phyloP scores from a whole-genome alignment of 768 basidiomycete genomes.

The Leccinellum albellum region DNA sequence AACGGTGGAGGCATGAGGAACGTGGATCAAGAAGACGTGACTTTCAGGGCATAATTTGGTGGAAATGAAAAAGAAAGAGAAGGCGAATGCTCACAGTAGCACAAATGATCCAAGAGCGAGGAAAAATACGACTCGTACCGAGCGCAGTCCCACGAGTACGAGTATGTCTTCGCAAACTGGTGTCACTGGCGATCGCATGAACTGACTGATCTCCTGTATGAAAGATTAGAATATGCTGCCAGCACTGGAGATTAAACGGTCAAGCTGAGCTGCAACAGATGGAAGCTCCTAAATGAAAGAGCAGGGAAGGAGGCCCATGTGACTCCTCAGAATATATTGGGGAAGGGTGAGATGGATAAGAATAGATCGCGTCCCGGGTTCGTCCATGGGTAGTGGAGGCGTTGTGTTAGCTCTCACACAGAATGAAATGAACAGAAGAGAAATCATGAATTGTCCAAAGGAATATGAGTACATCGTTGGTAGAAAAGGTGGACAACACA shows the following conservation, averaged over 20 bases:
- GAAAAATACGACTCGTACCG: background rate
- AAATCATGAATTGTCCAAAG: conserved; percentile 11
- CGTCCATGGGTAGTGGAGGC: background rate
- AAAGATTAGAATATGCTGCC: background rate
- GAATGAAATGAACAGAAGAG: background rate
- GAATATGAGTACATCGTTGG: conserved; percentile 17
- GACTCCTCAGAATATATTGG: background rate
- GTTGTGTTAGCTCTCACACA: background rate
- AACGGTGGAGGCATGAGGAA: background rate
- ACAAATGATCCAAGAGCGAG: background rate
- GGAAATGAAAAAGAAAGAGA: background rate
- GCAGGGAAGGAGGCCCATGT: background rate
- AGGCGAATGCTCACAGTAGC: background rate
- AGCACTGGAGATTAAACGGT: background rate
- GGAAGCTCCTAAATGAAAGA: background rate
- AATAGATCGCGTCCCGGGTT: background rate
- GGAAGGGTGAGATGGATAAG: background rate
- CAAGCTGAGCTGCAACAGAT: background rate
- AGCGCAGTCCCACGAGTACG: background rate
- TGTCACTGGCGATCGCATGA: background rate
- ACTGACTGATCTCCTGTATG: background rate
- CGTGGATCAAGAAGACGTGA: background rate
- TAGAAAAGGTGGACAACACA: conserved; percentile 9
- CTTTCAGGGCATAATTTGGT: background rate
- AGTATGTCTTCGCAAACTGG: background rate